A percentile compares a stretch with the other conserved stretches of the same genome.
phyloP scores from a whole-genome alignment of 1,284 basidiomycete species.

The Cystobasidiaceae sp. region DNA sequence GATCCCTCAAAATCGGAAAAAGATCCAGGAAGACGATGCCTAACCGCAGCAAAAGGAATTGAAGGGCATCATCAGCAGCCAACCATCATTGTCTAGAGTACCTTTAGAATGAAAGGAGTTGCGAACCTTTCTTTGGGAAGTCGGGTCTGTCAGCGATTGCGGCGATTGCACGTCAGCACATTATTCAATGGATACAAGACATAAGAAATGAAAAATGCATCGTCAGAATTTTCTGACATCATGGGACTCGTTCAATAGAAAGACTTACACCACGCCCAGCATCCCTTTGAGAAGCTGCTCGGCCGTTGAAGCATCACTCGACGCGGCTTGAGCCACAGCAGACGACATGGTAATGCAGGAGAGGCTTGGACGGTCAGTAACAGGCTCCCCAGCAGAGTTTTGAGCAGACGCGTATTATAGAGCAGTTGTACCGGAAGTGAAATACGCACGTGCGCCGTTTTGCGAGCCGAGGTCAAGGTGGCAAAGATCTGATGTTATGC shows the following conservation, averaged over 20 bases:
- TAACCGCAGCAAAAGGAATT: background rate
- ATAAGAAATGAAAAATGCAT: background rate
- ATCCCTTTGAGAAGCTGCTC: conserved; percentile 21
- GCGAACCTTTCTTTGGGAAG: conserved; percentile 74
- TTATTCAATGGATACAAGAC: background rate
- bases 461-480: too few species aligned
- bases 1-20: conserved; percentile 80
- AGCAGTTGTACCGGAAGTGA: too few species aligned
- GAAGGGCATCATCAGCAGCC: background rate
- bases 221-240: background rate
- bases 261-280: conserved; percentile 27
- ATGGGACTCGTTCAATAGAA: background rate
- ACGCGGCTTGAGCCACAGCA: background rate
- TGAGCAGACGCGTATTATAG: background rate
- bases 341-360: conserved; percentile 4
- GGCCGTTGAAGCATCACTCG: conserved; percentile 7
- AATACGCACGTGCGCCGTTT: background rate
- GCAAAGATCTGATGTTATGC: too few species aligned
- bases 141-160: conserved; percentile 51
- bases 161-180: background rate
- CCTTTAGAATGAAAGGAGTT: background rate
- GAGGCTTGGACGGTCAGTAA: too few species aligned
- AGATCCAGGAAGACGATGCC: conserved; percentile 81
- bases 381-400: background rate
- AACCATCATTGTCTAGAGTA: too few species aligned